A percentile compares a stretch with the other conserved stretches of the same genome.
Conservation (phyloP, 441 rosid species). For the Geranium incanum region DNA sequence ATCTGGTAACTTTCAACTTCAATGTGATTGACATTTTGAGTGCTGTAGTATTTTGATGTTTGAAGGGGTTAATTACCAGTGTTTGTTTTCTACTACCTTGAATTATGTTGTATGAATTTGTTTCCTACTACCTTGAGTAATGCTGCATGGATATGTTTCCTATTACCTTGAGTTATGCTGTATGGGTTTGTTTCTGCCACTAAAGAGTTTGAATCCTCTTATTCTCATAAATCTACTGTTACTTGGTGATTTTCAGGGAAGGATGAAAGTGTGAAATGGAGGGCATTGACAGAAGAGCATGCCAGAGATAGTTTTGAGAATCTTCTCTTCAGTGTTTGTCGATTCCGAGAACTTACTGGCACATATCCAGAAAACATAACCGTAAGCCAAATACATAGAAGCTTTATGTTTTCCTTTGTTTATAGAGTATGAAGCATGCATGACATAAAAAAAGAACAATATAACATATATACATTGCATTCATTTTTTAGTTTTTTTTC, state of each 20-base stretch:
- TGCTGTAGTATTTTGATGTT: background rate
- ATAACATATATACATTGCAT: background rate
- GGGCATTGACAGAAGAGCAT: slow-evolving; percentile 94
- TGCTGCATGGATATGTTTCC: background rate
- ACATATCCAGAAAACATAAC: slow-evolving; percentile 79
- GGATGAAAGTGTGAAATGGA: slow-evolving; percentile 56
- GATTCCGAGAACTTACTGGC: slow-evolving; percentile 93
- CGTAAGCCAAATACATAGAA: slow-evolving; percentile 39
- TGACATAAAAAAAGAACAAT: background rate
- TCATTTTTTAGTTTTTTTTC: too few relatives aligned
- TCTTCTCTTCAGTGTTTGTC: slow-evolving; percentile 81
- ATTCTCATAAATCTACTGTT: slow-evolving; percentile 12
- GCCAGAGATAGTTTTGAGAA: slow-evolving; percentile 98
- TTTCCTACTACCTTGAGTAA: background rate
- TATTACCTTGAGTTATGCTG: background rate
- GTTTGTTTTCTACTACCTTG: background rate
- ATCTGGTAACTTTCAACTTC: background rate
- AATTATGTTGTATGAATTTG: slow-evolving; percentile 1
- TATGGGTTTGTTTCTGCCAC: slow-evolving; percentile 5
- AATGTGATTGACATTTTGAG: background rate
- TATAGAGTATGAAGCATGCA: background rate
- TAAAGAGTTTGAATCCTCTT: slow-evolving; percentile 12
- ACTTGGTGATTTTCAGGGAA: slow-evolving; percentile 41
- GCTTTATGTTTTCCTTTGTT: background rate
- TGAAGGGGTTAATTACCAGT: background rate